Base-by-base conservation (phyloP, 768 basidiomycete genomes). In the Aureoboletus auriporus region DNA sequence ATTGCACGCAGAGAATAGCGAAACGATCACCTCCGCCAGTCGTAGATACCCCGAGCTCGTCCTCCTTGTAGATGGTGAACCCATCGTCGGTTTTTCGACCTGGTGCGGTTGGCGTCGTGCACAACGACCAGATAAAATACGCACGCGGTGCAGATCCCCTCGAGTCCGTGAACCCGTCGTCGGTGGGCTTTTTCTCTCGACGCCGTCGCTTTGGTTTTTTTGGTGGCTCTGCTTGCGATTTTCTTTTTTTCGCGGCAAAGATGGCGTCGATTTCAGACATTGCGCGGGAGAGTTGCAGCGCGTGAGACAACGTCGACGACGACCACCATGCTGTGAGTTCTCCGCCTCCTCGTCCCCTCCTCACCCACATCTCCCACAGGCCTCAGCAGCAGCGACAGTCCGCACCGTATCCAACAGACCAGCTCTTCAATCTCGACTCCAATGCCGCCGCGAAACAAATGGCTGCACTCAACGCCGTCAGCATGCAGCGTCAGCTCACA, bases 41-140 rank as follows among this genome's bases (percentile, higher is more conserved):
- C 48, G 76, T 71, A 36, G 68, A 68, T 44, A 93, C 82, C 13
- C 85, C 83, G 3, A 93, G 78, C 55, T 93, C 90, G 50, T 84
- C 84, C 67, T 89, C 90, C 61, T 88, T 89, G 65, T 84, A 93
- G 31, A 93, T 78, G 12, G 67, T 63, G 71, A 77, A 91, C 5
- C 90, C 91, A 61, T 93, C 91, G 49, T 83, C 85, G 0, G 90
- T 93, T 64, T 74, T 83, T 29, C 78, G 80, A 42, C 87, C 89
- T 91, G 58, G 20, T 33, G 44, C n/a, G 16, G 44, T n/a, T 36
- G 46, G 39, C 46, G 65, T 36, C 51, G 44, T 54, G 52, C 33
- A 13, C 30, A 36, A 30, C 9, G 38, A 29, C 34, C 38, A 40
- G 48, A 45, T 34, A 42, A 37, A 47, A 49, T 37, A 77, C 86